Conservation (phyloP, 331 rosid genomes). For the Malus hybrid region DNA sequence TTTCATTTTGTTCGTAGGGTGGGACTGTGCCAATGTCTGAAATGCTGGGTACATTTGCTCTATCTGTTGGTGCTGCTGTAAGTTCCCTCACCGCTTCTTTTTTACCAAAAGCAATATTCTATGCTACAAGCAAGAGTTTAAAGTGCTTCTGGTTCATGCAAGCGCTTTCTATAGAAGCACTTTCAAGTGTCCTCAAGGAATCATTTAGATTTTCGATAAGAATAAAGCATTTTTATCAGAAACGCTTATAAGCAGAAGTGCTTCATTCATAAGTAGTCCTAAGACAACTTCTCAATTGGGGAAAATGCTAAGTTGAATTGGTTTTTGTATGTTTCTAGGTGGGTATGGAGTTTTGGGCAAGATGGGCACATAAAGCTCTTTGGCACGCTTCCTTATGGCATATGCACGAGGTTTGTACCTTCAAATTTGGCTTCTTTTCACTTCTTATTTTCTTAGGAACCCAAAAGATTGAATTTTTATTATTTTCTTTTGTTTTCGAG, state of each 20-base stretch:
- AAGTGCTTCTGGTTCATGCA: no score
- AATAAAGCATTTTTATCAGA: neutral
- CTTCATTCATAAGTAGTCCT: accelerated
- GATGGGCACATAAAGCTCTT: constrained; percentile 88
- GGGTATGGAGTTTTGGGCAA: constrained; percentile 98
- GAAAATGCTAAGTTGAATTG: neutral
- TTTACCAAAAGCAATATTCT: neutral
- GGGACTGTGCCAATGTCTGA: constrained; percentile 66
- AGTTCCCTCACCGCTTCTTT: constrained; percentile 10
- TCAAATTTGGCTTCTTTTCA: no score
- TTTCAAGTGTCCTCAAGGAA: neutral
- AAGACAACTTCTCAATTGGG: no score
- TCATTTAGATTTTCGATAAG: neutral
- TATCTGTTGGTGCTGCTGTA: constrained; percentile 81
- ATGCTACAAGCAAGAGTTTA: neutral
- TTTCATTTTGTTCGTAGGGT: constrained; percentile 33
- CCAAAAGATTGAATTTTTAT: neutral
- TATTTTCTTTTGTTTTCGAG: neutral
- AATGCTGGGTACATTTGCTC: constrained; percentile 87
- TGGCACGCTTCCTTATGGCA: constrained; percentile 95
- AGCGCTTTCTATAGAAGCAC: no score
- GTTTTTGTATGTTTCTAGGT: constrained; percentile 35
- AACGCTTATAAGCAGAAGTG: neutral
- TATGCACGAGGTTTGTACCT: constrained; percentile 71
- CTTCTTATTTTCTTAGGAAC: neutral